Conservation (phyloP, 768 basidiomycete species). For the Agaricus blazei region DNA sequence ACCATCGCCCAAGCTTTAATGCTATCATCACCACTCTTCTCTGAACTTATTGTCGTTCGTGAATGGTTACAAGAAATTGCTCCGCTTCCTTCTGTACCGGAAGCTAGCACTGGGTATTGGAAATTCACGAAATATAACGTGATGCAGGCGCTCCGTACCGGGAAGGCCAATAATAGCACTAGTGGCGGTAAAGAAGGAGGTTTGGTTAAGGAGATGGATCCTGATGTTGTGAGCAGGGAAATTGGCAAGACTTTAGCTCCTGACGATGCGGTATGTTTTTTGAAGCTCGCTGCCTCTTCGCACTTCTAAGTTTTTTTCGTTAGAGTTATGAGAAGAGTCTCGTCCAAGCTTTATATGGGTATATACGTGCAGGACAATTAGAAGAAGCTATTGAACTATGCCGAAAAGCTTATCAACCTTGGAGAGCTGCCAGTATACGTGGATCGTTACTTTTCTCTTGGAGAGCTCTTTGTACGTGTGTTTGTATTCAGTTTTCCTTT, state of each 20-base stretch:
- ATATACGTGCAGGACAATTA: constrained; percentile 78
- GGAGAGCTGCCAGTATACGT: constrained; percentile 87
- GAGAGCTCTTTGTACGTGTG: constrained; percentile 57
- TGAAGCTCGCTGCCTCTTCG: too few relatives aligned
- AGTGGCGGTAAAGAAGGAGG: too few relatives aligned
- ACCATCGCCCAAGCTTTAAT: constrained; percentile 73
- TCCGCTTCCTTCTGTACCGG: constrained; percentile 52
- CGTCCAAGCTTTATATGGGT: constrained; percentile 71
- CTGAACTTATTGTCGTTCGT: constrained; percentile 76
- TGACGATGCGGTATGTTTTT: constrained; percentile 66
- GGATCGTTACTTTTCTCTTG: constrained; percentile 79
- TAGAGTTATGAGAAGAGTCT: constrained; percentile 81
- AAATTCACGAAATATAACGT: constrained; percentile 74
- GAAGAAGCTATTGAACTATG: constrained; percentile 84
- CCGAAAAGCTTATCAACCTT: constrained; percentile 78
- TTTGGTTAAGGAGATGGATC: constrained; percentile 69
- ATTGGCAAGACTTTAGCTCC: constrained; percentile 56
- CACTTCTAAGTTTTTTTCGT: background rate
- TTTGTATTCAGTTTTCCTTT: background rate
- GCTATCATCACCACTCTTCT: constrained; percentile 57
- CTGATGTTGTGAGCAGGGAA: constrained; percentile 67
- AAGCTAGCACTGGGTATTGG: constrained; percentile 79
- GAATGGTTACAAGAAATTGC: constrained; percentile 86
- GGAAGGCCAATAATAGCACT: constrained; percentile 14
- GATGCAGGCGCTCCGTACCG: constrained; percentile 58